Base-by-base conservation (phyloP, 192 early-diverging fungal species). In the Mortierella antarctica region DNA sequence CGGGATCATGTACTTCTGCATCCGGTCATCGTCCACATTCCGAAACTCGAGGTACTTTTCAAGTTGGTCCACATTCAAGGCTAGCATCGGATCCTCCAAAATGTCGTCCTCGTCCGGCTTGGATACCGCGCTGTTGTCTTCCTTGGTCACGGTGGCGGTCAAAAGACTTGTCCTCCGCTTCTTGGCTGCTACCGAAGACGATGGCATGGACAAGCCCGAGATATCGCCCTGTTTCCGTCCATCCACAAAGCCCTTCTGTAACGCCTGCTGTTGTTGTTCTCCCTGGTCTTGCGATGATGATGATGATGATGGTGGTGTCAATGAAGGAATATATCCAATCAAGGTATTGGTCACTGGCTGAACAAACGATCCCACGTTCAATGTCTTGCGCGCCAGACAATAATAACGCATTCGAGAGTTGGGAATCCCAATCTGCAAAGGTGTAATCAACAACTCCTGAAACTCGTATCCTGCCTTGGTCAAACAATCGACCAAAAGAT, bases 321-420 rank as follows among this genome's bases (percentile, higher is more conserved):
- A 63, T 39, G 71, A 62, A 17, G 84, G 84, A 15, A 85, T 75
- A 66, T 86, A 81, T 18, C 82, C 71, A 44, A 86, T 82, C 58
- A 86, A 72, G 2, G 77, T 82, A 0, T 65, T 71, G 4, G 84
- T 86, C 0, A 75, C 70, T n/a, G 64, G 60, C 10, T 73, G 48
- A n/a, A 83, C 73, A 68, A 88, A 89, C 11, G 72, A 60, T 17
- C 85, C 73, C 15, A 83, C 83, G 2, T 74, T 54, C 8, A 5
- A 47, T 6, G 39, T 63, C 31, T 50, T 78, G 51, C 71, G 64
- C 53, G 86, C 90, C 66, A 95, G 70, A 46, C 93, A 82, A 65
- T 93, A 95, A 65, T 95, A 94, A 65, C 94, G 82, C 62, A 91
- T 88, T 42, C 93, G 86, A 20, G 93, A 94, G 66, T 95, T 95